Conservation (phyloP, 495 filamentous ascomycete species). For the Halenospora varia region DNA sequence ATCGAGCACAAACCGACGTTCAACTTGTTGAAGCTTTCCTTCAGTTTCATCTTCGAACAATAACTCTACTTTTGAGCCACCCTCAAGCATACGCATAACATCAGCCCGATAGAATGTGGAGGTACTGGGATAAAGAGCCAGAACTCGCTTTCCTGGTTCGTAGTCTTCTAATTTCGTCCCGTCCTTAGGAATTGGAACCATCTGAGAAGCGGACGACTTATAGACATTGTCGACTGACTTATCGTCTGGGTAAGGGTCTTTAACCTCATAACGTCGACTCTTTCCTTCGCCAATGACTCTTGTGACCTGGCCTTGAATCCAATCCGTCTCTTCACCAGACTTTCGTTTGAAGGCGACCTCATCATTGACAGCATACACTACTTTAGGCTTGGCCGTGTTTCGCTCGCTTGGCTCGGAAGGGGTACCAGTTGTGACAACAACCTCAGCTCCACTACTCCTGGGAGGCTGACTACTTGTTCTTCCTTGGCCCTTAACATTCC, state of each 20-base stretch:
- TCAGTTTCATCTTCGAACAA: conserved; percentile 87
- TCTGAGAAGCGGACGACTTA: conserved; percentile 69
- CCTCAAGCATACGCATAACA: conserved; percentile 67
- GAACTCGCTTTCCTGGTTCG: conserved; percentile 71
- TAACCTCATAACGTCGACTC: conserved; percentile 88
- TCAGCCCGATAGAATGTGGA: conserved; percentile 98
- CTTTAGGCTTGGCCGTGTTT: conserved; percentile 34
- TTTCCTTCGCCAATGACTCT: conserved; percentile 79
- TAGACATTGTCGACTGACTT: conserved; percentile 66
- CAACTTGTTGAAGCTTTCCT: conserved; percentile 66
- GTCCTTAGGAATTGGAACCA: conserved; percentile 76
- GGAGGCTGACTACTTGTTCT: conserved; percentile 50
- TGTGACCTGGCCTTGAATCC: conserved; percentile 88
- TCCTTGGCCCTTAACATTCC: conserved; percentile 24
- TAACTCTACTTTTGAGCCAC: conserved; percentile 48
- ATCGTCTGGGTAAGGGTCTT: conserved; percentile 87
- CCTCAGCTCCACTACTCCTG: background rate
- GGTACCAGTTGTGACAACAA: background rate
- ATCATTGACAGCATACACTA: conserved; percentile 60
- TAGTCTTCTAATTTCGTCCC: conserved; percentile 60
- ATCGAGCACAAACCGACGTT: conserved; percentile 75
- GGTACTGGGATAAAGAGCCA: conserved; percentile 84
- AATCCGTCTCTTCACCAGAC: conserved; percentile 64
- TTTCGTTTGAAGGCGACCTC: conserved; percentile 89
- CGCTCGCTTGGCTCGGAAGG: conserved; percentile 11